Evolutionary conservation across 192 early-diverging fungal species (phyloP).

Genomic region (Gamsiella multidivaricata): DNA sequence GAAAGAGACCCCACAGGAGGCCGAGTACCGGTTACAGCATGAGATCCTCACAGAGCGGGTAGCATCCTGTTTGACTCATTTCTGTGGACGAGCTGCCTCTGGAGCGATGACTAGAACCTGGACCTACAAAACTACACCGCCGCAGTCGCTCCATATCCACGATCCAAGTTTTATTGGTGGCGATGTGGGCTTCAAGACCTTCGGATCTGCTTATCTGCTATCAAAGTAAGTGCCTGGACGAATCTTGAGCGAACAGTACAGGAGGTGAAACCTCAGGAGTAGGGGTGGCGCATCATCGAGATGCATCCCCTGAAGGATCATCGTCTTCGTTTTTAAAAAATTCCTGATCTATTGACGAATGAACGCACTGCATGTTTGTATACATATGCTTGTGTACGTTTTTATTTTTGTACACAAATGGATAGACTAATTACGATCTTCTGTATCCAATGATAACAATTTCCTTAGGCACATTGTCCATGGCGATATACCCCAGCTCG

Average conservation of each 20-base stretch:
- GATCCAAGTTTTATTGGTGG: conserved; percentile 63
- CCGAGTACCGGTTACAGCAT: conserved; percentile 24
- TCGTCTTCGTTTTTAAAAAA: too few relatives aligned
- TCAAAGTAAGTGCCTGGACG: conserved; percentile 56
- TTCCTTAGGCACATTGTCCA: conserved; percentile 43
- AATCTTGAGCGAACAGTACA: too few relatives aligned
- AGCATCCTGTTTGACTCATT: conserved; percentile 39
- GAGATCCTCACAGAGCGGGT: conserved; percentile 35
- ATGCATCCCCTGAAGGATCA: too few relatives aligned
- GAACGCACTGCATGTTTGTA: too few relatives aligned
- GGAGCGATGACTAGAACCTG: conserved; percentile 52
- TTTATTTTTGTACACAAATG: background rate
- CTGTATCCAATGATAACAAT: background rate
- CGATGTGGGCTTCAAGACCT: conserved; percentile 68
- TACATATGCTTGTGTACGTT: too few relatives aligned
- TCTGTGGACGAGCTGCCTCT: conserved; percentile 48
- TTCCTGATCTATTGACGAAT: too few relatives aligned
- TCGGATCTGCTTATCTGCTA: conserved; percentile 63
- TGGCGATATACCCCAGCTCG: conserved; percentile 52
- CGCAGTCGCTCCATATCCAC: conserved; percentile 53
- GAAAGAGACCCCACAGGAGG: conserved; percentile 23
- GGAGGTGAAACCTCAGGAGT: too few relatives aligned
- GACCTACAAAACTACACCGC: conserved; percentile 31
- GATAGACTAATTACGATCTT: background rate
- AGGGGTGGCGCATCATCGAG: too few relatives aligned